phyloP scores from a whole-genome alignment of 805 yeast species.

The Crinitomyces ghanaensis region DNA sequence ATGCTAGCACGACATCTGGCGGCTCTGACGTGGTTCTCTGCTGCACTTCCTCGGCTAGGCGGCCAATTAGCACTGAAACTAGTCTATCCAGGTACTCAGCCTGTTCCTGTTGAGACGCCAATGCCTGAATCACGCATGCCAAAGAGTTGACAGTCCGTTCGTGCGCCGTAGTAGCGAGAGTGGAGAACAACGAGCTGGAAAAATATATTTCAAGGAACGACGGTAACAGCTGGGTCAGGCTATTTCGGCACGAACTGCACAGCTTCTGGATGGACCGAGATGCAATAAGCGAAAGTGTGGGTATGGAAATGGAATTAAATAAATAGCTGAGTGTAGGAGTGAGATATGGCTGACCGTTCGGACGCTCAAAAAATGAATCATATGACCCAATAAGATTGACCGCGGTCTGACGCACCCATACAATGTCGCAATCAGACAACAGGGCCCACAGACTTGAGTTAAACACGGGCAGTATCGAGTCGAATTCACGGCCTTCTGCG shows the following conservation, averaged over 20 bases:
- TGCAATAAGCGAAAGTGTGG: slow-evolving; percentile 28
- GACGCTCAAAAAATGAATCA: slow-evolving; percentile 44
- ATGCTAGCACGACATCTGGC: slow-evolving; percentile 17
- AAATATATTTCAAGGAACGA: slow-evolving; percentile 22
- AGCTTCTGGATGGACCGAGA: slow-evolving; percentile 47
- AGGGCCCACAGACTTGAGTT: slow-evolving; percentile 21
- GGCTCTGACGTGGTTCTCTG: slow-evolving; percentile 1
- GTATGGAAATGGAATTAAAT: slow-evolving; percentile 30
- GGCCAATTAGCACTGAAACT: slow-evolving; percentile 18
- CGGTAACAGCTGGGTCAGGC: slow-evolving; percentile 16
- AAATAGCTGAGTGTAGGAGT: slow-evolving; percentile 44
- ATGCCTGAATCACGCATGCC: slow-evolving; percentile 22
- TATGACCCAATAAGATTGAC: slow-evolving; percentile 49
- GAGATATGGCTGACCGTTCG: slow-evolving; percentile 35
- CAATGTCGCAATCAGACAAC: slow-evolving; percentile 17
- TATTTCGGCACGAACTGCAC: slow-evolving; percentile 23
- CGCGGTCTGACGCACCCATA: slow-evolving; percentile 35
- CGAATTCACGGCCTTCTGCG: slow-evolving; percentile 24
- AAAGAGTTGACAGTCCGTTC: slow-evolving; percentile 25
- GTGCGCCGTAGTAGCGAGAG: slow-evolving; percentile 18
- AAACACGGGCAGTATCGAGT: slow-evolving; percentile 19
- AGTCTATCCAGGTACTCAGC: slow-evolving; percentile 26
- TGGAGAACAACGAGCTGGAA: slow-evolving; percentile 13
- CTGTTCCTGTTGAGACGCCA: slow-evolving; percentile 17
- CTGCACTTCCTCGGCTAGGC: slow-evolving; percentile 7